Evolutionary conservation across 176 grass and related monocot species (phyloP).

Genomic region (Poa pratensis): DNA sequence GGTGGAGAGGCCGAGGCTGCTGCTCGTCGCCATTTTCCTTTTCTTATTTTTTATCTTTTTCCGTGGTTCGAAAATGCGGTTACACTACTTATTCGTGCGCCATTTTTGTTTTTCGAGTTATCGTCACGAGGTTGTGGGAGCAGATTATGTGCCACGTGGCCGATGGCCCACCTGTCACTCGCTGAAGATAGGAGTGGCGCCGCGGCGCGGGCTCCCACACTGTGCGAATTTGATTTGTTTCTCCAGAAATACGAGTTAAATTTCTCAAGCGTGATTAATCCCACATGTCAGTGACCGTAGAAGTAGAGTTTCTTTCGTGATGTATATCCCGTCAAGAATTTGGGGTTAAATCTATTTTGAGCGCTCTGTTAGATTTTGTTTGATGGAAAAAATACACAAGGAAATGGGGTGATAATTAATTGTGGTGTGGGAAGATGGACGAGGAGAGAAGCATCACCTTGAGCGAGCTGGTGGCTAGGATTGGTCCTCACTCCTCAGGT

Average conservation of each 20-base stretch:
- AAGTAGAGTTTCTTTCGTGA: neutral
- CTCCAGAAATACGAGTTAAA: neutral
- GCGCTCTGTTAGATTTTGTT: neutral
- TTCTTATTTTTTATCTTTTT: neutral
- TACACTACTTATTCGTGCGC: slow-evolving; percentile 18
- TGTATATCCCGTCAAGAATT: neutral
- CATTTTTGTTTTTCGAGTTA: slow-evolving; percentile 4
- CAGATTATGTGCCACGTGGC: slow-evolving; percentile 28
- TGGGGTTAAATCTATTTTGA: neutral
- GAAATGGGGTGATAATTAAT: slow-evolving; percentile 7
- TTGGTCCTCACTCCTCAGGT: slow-evolving; percentile 7
- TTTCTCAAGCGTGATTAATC: no score
- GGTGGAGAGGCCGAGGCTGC: slow-evolving; percentile 62
- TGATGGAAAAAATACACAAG: neutral
- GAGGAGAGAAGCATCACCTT: slow-evolving; percentile 31
- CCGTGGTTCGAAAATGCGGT: slow-evolving; percentile 38
- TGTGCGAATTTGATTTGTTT: neutral
- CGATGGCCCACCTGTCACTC: neutral
- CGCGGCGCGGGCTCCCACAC: neutral
- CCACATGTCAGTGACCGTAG: neutral
- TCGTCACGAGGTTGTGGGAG: slow-evolving; percentile 22
- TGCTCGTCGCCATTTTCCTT: slow-evolving; percentile 50
- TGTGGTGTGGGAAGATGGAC: slow-evolving; percentile 39
- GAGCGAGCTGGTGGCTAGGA: slow-evolving; percentile 34
- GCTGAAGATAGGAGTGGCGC: neutral